These are phyloP conservation scores for Pyrus communis DNA, from an alignment of 306 rosid genomes.

Conservation along the genomic window DNA sequence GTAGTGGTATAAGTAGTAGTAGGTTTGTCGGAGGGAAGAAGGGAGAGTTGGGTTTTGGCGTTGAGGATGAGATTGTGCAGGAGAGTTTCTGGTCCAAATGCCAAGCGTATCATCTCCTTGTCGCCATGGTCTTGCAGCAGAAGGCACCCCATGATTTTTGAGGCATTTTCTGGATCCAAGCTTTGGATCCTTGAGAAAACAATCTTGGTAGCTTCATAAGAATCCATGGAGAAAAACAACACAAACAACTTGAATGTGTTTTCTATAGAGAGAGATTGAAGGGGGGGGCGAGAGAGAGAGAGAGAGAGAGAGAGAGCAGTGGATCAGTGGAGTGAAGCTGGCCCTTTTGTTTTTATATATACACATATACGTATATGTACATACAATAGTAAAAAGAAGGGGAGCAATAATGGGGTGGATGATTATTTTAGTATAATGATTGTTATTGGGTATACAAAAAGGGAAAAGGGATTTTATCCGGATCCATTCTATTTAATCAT, in stretches of 20 bases:
- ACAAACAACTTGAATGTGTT: not conserved
- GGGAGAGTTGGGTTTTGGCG: constrained; percentile 56
- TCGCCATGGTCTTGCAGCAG: constrained; percentile 65
- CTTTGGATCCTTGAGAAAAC: constrained; percentile 60
- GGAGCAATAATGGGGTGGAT: constrained; percentile 7
- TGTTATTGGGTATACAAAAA: not conserved
- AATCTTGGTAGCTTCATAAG: constrained; percentile 67
- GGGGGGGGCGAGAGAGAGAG: not conserved
- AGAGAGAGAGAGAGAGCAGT: not conserved
- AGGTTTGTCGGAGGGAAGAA: constrained; percentile 14
- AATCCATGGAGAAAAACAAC: constrained; percentile 39
- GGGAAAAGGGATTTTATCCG: not conserved
- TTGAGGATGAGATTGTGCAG: constrained; percentile 45
- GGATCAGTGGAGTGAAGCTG: constrained; percentile 1
- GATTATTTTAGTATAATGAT: not conserved
- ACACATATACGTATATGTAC: no score
- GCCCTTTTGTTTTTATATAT: not conserved
- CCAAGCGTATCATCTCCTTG: constrained; percentile 59
- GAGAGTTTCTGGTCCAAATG: constrained; percentile 59
- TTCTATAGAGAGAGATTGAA: not conserved
- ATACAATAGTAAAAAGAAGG: not conserved
- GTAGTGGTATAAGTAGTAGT: constrained; percentile 34
- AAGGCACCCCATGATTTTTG: constrained; percentile 85
- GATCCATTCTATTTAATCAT: rapidly evolving
- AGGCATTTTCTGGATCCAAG: constrained; percentile 77